Conservation (phyloP, 139 green algal species). For the Chlorella ohadii region DNA sequence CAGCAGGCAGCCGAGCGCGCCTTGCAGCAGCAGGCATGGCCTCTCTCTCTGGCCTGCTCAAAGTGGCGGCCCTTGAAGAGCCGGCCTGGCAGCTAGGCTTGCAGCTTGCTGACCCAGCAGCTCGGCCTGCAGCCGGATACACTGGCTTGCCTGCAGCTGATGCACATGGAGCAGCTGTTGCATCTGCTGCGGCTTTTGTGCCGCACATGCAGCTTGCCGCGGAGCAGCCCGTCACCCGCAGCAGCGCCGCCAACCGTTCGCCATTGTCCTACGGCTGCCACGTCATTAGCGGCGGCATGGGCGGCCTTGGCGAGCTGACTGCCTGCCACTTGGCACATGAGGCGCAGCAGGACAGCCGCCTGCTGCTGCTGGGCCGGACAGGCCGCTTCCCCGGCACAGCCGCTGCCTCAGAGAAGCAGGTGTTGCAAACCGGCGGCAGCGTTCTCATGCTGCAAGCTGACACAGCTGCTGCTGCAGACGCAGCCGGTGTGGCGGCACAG, state of each 20-base stretch:
- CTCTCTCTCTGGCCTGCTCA: neutral
- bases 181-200: neutral
- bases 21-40: neutral
- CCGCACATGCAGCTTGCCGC: neutral
- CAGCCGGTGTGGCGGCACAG: neutral
- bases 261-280: conserved; percentile 74
- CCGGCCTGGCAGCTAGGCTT: conserved; percentile 16
- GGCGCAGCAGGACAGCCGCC: conserved; percentile 18
- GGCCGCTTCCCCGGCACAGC: neutral
- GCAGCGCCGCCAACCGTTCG: neutral
- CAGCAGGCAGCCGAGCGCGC: too few species aligned
- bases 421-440: neutral
- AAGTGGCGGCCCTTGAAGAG: conserved; percentile 1
- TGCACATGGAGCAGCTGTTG: neutral
- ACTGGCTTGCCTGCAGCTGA: neutral
- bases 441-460: neutral
- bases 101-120: neutral
- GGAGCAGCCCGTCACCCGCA: neutral
- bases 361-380: conserved; percentile 26
- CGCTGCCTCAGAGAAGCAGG: neutral
- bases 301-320: conserved; percentile 60
- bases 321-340: conserved; percentile 68
- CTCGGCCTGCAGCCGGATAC: neutral
- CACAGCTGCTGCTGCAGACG: neutral
- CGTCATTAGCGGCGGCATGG: conserved; percentile 60